Conservation (phyloP, 768 basidiomycete genomes). For the Phlegmacium glaucopus region DNA sequence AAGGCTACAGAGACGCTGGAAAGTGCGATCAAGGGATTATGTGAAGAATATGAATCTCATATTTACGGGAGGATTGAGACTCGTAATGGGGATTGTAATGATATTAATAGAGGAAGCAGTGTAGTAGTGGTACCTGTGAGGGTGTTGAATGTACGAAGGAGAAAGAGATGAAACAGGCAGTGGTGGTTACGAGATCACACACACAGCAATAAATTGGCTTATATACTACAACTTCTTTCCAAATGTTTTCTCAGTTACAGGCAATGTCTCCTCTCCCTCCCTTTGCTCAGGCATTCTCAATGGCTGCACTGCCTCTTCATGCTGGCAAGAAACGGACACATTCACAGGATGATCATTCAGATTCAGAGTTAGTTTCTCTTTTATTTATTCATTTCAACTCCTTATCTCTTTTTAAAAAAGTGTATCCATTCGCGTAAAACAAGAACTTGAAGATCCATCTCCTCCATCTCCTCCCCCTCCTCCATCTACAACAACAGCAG, state of each 20-base stretch:
- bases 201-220: too few relatives aligned
- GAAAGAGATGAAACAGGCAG: constrained; percentile 39
- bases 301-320: too few relatives aligned
- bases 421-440: constrained; percentile 48
- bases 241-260: constrained; percentile 23
- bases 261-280: constrained; percentile 67
- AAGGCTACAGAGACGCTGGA: constrained; percentile 73
- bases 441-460: constrained; percentile 48
- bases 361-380: constrained; percentile 9
- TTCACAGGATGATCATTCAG: constrained; percentile 23
- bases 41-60: constrained; percentile 62
- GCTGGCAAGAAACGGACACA: constrained; percentile 44
- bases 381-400: constrained; percentile 4
- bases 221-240: constrained; percentile 5
- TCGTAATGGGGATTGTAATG: constrained; percentile 32
- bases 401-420: constrained; percentile 2
- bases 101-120: not conserved
- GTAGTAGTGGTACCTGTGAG: constrained; percentile 35
- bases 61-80: constrained; percentile 59
- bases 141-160: constrained; percentile 58
- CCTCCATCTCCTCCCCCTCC: constrained; percentile 33
- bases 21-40: constrained; percentile 63
- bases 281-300: constrained; percentile 67
- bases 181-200: not conserved
- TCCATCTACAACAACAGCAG: constrained; percentile 32